Evolutionary conservation across 1,139 yeast genomes (phyloP), one percentile per base, ranked within the genome.

Genomic region (Blastobotrys persicus): DNA sequence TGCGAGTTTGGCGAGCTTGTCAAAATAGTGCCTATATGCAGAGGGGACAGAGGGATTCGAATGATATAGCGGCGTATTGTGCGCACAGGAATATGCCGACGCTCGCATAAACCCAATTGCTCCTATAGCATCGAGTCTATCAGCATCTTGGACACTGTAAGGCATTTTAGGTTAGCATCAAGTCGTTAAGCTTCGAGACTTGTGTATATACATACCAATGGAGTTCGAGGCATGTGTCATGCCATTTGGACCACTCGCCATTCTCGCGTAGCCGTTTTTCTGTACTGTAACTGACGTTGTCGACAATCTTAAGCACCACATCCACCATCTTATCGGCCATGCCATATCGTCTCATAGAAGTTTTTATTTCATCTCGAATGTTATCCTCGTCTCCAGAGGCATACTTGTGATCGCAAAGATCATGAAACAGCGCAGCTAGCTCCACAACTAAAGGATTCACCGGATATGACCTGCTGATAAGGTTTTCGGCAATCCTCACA

Each of bases 91-190:
- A 49, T 57, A 69, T 12, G 71, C 71, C 1, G 70, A 61, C 3
- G 60, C 64, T 17, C 73, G 57, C 38, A 67, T 57, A 26, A 69
- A 54, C 5, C 73, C 73, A 47, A 69, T 54, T 2, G 66, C 65
- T 6, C 73, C 73, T 44, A 68, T 65, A 4, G 73, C 72, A 44
- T 69, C 73, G 7, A 69, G 57, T 39, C 72, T 53, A 50, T 69
- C 73, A 2, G 73, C 73, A 50, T 69, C 73, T 47, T 64, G 68
- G 3, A 69, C 70, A 53, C 66, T 58, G 28, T 11, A 17, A 13
- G 14, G 31, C n/a, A 23, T 23, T 23, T 23, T 6, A 12, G 16
- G 20, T 31, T 12, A 17, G 41, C 6, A 5, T 34, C 41, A 13
- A 3, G 28, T 9, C 35, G 26, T 9, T 26, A 17, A 28, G 20